Evolutionary conservation across 2,329 filamentous ascomycete species (phyloP).

Genomic region (Immersiporthe knoxdaviesiana): DNA sequence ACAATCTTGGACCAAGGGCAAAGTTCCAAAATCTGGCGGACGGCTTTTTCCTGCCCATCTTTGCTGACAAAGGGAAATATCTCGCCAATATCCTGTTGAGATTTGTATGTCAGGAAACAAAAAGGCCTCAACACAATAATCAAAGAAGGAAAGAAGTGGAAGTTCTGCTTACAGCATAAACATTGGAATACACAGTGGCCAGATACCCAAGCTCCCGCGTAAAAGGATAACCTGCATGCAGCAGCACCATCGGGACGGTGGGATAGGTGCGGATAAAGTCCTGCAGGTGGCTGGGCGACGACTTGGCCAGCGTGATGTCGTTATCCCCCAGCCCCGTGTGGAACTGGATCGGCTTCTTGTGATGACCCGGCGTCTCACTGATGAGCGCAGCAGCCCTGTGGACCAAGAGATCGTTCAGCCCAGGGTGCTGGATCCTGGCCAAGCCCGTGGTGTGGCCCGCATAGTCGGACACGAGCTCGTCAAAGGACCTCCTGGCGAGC

Average conservation of each 20-base stretch:
- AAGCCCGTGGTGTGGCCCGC: constrained; percentile 39
- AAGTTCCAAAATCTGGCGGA: constrained; percentile 75
- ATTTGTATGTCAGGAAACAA: not conserved
- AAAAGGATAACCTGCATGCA: constrained; percentile 83
- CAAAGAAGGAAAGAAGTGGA: not conserved
- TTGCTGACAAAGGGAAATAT: constrained; percentile 79
- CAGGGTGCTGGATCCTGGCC: constrained; percentile 62
- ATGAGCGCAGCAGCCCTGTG: constrained; percentile 65
- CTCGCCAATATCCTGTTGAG: constrained; percentile 69
- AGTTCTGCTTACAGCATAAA: constrained; percentile 57
- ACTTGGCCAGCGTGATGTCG: constrained; percentile 69
- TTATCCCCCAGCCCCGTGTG: constrained; percentile 83
- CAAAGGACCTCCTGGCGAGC: constrained; percentile 45
- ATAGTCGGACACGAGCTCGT: constrained; percentile 40
- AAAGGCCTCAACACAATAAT: too few species aligned
- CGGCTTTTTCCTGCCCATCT: constrained; percentile 71
- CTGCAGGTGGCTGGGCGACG: constrained; percentile 78
- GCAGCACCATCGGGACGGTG: constrained; percentile 72
- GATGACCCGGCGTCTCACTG: constrained; percentile 44
- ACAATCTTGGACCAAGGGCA: constrained; percentile 75
- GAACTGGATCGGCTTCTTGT: constrained; percentile 77
- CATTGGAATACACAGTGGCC: constrained; percentile 75
- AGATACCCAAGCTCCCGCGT: constrained; percentile 79
- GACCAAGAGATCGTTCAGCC: constrained; percentile 72
- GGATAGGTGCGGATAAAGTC: constrained; percentile 71